Evolutionary conservation across 805 yeast species (phyloP), one percentile per base, ranked within the genome.

Genomic region (Yarrowia divulgata): DNA sequence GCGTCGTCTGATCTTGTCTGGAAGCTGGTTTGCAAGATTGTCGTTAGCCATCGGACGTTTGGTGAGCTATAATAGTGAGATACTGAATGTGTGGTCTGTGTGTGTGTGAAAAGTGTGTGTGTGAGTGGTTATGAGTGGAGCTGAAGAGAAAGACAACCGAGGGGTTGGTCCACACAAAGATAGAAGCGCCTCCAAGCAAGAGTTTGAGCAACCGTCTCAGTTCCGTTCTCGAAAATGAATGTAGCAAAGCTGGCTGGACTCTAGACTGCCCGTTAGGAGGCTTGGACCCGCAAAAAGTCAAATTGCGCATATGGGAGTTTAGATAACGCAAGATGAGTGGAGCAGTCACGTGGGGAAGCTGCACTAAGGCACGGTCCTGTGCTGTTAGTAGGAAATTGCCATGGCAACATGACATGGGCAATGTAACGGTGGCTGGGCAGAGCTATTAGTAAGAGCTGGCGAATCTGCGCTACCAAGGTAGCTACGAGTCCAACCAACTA

Each of bases 221-320:
- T 1, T 23, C 29, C 29, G 29, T 19, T 37, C 60, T 3, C 16
- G 18, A 23, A 54, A 19, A 54, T 29, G 8, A 29, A 48, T 54
- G 60, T 37, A 54, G 60, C 60, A 54, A 54, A 54, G 45, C 60
- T 54, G 60, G 60, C 60, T 54, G 60, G 60, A 39, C 60, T 37
- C 32, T 10, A 3, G 45, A 39, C 60, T 54, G 60, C 60, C 60
- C 42, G 60, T 54, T 54, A 54, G 35, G 60, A 57, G 63, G 63
- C 46, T 57, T 57, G 63, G 23, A 35, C 63, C 48, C 48, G 48
- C 48, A 40, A 29, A 57, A 57, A 57, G 39, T 57, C 48, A 40
- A 57, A 57, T 57, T 57, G 39, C 63, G 63, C 63, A 57, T 57
- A 57, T 40, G 29, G 62, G 63, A 57, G 48, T 57, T 57, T 57